Conservation (phyloP, 2,329 filamentous ascomycete species). For the Domatiomyces globalis region DNA sequence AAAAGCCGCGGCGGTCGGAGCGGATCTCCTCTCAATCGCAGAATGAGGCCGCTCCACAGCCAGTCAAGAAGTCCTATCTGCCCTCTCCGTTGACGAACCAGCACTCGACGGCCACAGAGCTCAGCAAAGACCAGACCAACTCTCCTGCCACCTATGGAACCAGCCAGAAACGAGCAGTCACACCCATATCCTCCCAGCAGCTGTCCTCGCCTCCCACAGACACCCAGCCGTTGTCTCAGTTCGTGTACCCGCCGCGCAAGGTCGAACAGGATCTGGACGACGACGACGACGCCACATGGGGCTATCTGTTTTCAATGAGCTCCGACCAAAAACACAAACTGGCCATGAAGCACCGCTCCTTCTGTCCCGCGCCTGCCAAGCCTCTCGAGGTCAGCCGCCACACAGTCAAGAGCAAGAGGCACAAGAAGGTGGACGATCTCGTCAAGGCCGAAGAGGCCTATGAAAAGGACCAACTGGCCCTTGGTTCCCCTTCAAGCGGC, state of each 20-base stretch:
- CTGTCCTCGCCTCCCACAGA: slow-evolving; percentile 56
- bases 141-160: slow-evolving; percentile 51
- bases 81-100: slow-evolving; percentile 68
- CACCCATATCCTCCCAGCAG: slow-evolving; percentile 35
- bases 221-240: slow-evolving; percentile 70
- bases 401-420: slow-evolving; percentile 26
- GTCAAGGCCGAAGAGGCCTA: slow-evolving; percentile 44
- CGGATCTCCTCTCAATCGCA: slow-evolving; percentile 49
- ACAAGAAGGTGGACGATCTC: slow-evolving; percentile 35
- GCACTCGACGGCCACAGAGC: slow-evolving; percentile 46
- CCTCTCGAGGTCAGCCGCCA: slow-evolving; percentile 30
- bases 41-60: slow-evolving; percentile 33
- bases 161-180: slow-evolving; percentile 37
- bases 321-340: slow-evolving; percentile 52
- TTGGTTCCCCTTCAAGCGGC: slow-evolving; percentile 55
- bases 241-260: slow-evolving; percentile 54
- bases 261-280: slow-evolving; percentile 75
- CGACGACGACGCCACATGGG: slow-evolving; percentile 78
- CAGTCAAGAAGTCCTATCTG: slow-evolving; percentile 52
- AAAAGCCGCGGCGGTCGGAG: slow-evolving; percentile 71
- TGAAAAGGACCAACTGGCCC: slow-evolving; percentile 45
- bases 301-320: slow-evolving; percentile 76
- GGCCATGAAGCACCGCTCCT: slow-evolving; percentile 59
- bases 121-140: slow-evolving; percentile 52
- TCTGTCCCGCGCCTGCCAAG: slow-evolving; percentile 46